Conservation (phyloP, 306 rosid genomes). For the Leucaena leucocephala region DNA sequence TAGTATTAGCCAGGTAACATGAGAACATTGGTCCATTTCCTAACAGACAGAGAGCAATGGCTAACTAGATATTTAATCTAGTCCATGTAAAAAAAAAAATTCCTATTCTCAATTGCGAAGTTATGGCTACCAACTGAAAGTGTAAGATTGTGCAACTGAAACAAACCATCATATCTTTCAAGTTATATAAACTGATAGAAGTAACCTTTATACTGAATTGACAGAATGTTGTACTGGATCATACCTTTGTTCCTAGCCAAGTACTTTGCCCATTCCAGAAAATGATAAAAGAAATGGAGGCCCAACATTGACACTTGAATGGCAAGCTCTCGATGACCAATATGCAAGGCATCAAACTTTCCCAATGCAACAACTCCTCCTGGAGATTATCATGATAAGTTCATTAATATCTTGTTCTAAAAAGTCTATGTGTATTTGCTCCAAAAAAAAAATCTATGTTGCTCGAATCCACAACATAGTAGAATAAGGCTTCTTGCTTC, state of each 20-base stretch:
- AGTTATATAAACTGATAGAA: constrained; percentile 7
- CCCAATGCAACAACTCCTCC: constrained; percentile 96
- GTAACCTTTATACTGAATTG: constrained; percentile 12
- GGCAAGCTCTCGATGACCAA: constrained; percentile 95
- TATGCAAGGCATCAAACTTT: constrained; percentile 93
- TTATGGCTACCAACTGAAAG: background rate
- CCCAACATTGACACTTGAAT: constrained; percentile 92
- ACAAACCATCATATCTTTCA: constrained; percentile 12
- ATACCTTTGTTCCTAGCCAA: constrained; percentile 95
- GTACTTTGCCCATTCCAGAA: constrained; percentile 84
- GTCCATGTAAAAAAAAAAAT: background rate
- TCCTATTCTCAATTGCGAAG: background rate
- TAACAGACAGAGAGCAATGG: background rate
- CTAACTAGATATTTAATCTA: constrained; percentile 3
- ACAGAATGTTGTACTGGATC: constrained; percentile 18
- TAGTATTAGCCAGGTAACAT: background rate
- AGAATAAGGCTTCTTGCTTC: too few relatives aligned
- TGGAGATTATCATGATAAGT: constrained; percentile 38
- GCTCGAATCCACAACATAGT: too few relatives aligned
- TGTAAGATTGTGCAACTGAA: constrained; percentile 17
- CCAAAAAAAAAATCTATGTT: too few relatives aligned
- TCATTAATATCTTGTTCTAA: background rate
- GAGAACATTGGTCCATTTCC: background rate
- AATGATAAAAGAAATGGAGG: constrained; percentile 91
- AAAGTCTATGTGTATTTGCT: too few relatives aligned